Conservation (phyloP, 768 basidiomycete genomes). For the Rhodotorula diobovata region DNA sequence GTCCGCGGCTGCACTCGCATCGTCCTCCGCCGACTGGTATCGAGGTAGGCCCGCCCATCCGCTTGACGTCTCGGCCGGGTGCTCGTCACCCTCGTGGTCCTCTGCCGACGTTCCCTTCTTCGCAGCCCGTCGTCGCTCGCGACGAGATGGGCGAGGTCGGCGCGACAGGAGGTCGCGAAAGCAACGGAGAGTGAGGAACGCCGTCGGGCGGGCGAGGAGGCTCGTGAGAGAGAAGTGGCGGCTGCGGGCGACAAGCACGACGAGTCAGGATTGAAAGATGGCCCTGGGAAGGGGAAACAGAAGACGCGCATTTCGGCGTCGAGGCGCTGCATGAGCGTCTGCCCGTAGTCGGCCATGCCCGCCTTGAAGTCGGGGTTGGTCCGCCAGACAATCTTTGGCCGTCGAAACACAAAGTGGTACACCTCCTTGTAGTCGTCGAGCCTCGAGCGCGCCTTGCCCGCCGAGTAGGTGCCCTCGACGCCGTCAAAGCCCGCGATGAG, state of each 20-base stretch:
- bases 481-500: slow-evolving; percentile 73
- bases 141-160: neutral
- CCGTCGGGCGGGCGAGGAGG: neutral
- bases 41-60: slow-evolving; percentile 51
- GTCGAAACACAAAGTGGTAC: slow-evolving; percentile 65
- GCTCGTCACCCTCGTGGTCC: slow-evolving; percentile 1
- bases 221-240: neutral
- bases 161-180: slow-evolving; percentile 5
- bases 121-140: slow-evolving; percentile 34
- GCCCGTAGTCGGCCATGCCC: slow-evolving; percentile 64
- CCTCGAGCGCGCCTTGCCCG: slow-evolving; percentile 66
- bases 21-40: slow-evolving; percentile 44
- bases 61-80: neutral
- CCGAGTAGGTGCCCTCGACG: slow-evolving; percentile 72
- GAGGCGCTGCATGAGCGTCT: slow-evolving; percentile 58
- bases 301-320: slow-evolving; percentile 46
- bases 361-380: slow-evolving; percentile 72
- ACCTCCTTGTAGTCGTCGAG: slow-evolving; percentile 79
- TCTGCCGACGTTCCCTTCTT: slow-evolving; percentile 28
- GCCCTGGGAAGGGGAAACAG: neutral
- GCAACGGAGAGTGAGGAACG: neutral
- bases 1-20: neutral
- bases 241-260: too few relatives aligned
- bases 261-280: neutral
- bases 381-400: slow-evolving; percentile 61